These are phyloP conservation scores for Pseudocercospora macadamiae DNA, from an alignment of 2,329 filamentous ascomycete genomes.

Conservation along the genomic window DNA sequence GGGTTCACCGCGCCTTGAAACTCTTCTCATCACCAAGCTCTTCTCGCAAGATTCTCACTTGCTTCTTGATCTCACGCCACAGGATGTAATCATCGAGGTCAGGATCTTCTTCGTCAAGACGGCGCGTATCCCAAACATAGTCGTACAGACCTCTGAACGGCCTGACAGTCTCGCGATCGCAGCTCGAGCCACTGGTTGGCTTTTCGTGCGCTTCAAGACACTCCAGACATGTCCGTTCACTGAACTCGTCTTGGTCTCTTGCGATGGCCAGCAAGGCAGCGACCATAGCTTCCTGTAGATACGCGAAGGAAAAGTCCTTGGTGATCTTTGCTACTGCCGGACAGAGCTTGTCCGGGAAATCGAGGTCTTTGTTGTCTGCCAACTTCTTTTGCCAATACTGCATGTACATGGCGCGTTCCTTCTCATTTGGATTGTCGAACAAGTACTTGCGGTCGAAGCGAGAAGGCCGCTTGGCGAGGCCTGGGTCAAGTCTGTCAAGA, in stretches of 20 bases:
- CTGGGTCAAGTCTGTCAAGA: conserved; percentile 67
- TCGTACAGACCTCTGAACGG: conserved; percentile 35
- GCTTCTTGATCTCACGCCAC: conserved; percentile 66
- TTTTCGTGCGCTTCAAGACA: conserved; percentile 31
- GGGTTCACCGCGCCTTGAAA: conserved; percentile 8
- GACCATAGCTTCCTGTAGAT: conserved; percentile 71
- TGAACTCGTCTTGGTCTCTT: conserved; percentile 46
- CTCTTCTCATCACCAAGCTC: conserved; percentile 52
- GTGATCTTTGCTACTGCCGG: conserved; percentile 64
- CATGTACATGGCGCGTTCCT: conserved; percentile 62
- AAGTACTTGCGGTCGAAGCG: conserved; percentile 69
- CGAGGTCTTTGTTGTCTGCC: conserved; percentile 58
- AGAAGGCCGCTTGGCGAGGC: conserved; percentile 64
- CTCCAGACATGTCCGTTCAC: conserved; percentile 32
- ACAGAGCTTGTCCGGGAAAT: conserved; percentile 64
- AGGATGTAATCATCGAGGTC: conserved; percentile 57
- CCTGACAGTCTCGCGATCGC: conserved; percentile 27
- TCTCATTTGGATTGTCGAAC: conserved; percentile 60
- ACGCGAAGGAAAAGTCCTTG: conserved; percentile 68
- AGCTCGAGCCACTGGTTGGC: conserved; percentile 23
- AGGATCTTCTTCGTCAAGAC: conserved; percentile 42
- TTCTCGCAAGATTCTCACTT: conserved; percentile 62
- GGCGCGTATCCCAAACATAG: conserved; percentile 32
- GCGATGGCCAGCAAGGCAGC: conserved; percentile 65
- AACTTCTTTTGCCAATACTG: conserved; percentile 61